Conservation (phyloP, 2,329 filamentous ascomycete species). For the Daldinia sp. region DNA sequence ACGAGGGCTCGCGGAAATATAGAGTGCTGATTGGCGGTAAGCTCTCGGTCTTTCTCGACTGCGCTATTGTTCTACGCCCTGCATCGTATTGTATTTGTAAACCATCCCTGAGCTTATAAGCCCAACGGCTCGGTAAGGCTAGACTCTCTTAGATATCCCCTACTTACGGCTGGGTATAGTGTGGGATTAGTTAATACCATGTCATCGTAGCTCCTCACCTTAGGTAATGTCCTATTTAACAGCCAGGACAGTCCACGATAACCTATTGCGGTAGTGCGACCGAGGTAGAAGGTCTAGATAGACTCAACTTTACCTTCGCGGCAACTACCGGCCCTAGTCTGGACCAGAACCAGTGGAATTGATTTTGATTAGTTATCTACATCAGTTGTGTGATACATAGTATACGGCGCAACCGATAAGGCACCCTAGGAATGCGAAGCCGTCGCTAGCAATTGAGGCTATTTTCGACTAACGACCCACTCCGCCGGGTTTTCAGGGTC, state of each 20-base stretch:
- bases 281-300: slow-evolving; percentile 6
- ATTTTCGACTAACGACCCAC: slow-evolving; percentile 31
- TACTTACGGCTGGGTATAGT: slow-evolving; percentile 8
- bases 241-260: slow-evolving; percentile 19
- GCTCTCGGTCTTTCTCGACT: slow-evolving; percentile 17
- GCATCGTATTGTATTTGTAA: background rate
- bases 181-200: slow-evolving; percentile 22
- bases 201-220: slow-evolving; percentile 26
- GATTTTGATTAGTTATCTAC: slow-evolving; percentile 32
- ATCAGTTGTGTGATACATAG: slow-evolving; percentile 14
- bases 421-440: slow-evolving; percentile 7
- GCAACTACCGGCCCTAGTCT: slow-evolving; percentile 24
- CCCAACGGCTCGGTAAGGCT: slow-evolving; percentile 15
- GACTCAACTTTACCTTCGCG: slow-evolving; percentile 4
- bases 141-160: background rate
- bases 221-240: slow-evolving; percentile 10
- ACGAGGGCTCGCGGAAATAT: slow-evolving; percentile 18
- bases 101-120: background rate
- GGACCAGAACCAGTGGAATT: slow-evolving; percentile 15
- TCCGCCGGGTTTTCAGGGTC: slow-evolving; percentile 32
- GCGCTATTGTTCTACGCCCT: background rate
- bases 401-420: slow-evolving; percentile 8
- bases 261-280: slow-evolving; percentile 20
- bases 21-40: slow-evolving; percentile 23
- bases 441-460: slow-evolving; percentile 33